Evolutionary conservation across 2,329 filamentous ascomycete genomes (phyloP).

Genomic region (Immersiporthe knoxdaviesiana): DNA sequence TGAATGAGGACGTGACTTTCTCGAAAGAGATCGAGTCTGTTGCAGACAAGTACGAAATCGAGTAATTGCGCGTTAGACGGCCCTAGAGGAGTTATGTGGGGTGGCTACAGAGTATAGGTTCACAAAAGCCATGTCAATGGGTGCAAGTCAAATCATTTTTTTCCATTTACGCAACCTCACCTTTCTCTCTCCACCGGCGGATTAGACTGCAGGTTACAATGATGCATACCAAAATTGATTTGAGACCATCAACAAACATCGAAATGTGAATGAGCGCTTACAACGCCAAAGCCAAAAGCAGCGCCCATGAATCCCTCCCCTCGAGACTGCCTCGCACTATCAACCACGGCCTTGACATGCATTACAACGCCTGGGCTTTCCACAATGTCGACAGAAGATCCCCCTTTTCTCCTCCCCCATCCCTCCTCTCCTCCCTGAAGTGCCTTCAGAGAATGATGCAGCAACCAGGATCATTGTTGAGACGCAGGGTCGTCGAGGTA

Average conservation of each 20-base stretch:
- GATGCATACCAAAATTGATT: neutral
- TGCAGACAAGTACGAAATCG: conserved; percentile 76
- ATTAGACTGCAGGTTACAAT: neutral
- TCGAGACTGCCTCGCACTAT: neutral
- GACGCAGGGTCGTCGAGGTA: neutral
- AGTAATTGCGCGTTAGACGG: conserved; percentile 51
- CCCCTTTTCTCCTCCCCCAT: no score
- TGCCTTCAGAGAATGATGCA: conserved; percentile 4
- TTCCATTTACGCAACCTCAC: neutral
- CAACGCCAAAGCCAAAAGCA: neutral
- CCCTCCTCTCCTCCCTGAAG: neutral
- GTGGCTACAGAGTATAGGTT: conserved; percentile 17
- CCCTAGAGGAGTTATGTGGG: conserved; percentile 23
- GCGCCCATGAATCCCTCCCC: neutral
- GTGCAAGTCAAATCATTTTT: conserved; percentile 15
- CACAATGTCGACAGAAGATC: neutral
- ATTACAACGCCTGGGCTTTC: neutral
- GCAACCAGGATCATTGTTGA: neutral
- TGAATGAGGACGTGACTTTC: conserved; percentile 79
- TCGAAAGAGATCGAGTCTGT: conserved; percentile 79
- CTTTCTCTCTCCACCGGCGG: neutral
- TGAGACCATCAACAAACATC: neutral
- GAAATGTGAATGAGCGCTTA: neutral
- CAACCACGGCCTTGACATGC: neutral
- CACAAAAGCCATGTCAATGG: conserved; percentile 19